phyloP scores from a whole-genome alignment of 495 filamentous ascomycete genomes.

The Polyplosphaeria fusca region DNA sequence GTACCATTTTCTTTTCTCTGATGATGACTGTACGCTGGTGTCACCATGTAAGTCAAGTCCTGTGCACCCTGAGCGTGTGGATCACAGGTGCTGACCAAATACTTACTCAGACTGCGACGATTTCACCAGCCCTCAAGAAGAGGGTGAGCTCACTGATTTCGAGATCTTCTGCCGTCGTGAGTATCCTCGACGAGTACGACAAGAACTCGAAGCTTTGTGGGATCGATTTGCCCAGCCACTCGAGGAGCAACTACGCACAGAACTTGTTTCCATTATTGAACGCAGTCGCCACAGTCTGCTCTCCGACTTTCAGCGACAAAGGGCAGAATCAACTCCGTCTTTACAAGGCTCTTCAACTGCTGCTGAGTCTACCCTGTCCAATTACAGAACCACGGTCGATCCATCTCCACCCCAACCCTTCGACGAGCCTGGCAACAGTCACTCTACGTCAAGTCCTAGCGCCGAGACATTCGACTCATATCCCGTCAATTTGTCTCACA shows the following conservation, averaged over 20 bases:
- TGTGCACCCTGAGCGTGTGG: too few relatives aligned
- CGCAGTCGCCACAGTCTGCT: not conserved
- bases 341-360: too few relatives aligned
- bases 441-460: too few relatives aligned
- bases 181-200: not conserved
- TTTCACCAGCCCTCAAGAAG: not conserved
- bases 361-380: too few relatives aligned
- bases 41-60: slow-evolving; percentile 4
- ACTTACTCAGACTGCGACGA: not conserved
- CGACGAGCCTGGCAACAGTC: too few relatives aligned
- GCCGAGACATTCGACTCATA: too few relatives aligned
- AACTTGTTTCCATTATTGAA: not conserved
- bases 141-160: not conserved
- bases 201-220: not conserved
- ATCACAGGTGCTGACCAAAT: too few relatives aligned
- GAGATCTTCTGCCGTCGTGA: not conserved
- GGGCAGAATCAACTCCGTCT: too few relatives aligned
- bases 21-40: not conserved
- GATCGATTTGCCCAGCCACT: not conserved
- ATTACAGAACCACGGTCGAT: too few relatives aligned
- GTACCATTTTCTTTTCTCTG: slow-evolving; percentile 1
- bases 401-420: too few relatives aligned
- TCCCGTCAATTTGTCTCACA: too few relatives aligned
- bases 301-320: not conserved
- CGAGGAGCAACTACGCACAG: not conserved